Percentiles rank a stretch among this genome's conserved stretches.
phyloP scores from a whole-genome alignment of 225 moss, liverwort and hornwort species.

The Ulota crispa region DNA sequence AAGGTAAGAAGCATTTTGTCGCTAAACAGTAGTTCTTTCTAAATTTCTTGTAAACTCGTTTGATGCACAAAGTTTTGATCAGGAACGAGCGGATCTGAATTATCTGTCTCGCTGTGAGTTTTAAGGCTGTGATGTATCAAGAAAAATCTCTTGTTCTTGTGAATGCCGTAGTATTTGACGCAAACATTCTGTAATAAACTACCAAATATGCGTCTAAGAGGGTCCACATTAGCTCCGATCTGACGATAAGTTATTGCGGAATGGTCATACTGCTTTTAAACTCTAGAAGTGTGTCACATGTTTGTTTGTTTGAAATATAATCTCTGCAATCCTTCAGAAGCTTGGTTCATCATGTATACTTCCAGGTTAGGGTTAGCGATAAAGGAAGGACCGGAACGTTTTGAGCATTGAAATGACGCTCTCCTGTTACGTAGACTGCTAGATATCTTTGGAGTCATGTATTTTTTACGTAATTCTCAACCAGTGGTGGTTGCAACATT shows the following conservation, averaged over 20 bases:
- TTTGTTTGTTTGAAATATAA: background rate
- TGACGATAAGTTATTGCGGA: background rate
- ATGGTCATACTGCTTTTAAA: background rate
- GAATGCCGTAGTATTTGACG: background rate
- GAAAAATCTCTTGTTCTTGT: background rate
- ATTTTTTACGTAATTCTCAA: background rate
- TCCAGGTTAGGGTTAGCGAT: background rate
- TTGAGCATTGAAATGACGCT: background rate
- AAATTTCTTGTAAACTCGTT: background rate
- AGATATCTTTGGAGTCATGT: background rate
- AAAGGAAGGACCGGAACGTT: background rate
- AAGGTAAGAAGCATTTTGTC: conserved; percentile 38
- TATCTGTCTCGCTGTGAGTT: background rate
- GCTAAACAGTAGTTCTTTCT: background rate
- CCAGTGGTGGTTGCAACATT: conserved; percentile 1
- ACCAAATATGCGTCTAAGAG: background rate
- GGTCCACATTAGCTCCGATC: background rate
- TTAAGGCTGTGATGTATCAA: background rate
- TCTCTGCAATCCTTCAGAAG: background rate
- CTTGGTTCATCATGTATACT: background rate
- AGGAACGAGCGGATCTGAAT: background rate
- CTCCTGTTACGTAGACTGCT: background rate
- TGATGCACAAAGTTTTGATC: background rate
- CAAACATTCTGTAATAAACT: background rate
- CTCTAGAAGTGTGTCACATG: background rate